phyloP scores from a whole-genome alignment of 73 alveolate genomes.

The Tetrahymena malaccensis region DNA sequence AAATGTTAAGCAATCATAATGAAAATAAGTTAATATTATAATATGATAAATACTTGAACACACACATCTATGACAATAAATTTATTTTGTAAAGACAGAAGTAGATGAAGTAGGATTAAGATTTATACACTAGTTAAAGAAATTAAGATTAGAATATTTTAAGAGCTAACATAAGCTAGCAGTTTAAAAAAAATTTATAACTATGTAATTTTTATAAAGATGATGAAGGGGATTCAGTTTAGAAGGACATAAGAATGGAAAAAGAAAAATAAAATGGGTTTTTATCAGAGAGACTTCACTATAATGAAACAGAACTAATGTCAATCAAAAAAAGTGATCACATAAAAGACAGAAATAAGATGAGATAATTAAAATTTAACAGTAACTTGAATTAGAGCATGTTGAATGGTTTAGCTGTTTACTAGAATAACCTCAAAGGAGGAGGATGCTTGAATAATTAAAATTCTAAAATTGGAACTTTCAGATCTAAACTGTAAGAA shows the following conservation, averaged over 20 bases:
- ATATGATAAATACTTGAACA: not conserved
- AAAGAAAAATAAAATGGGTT: not conserved
- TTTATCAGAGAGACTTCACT: not conserved
- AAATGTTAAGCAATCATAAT: not conserved
- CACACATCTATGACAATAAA: not conserved
- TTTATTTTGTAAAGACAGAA: not conserved
- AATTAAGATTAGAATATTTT: not conserved
- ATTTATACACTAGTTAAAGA: not conserved
- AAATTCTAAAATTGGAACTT: not conserved
- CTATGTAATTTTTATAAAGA: not conserved
- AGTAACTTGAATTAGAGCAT: not conserved
- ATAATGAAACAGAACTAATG: not conserved
- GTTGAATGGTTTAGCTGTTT: not conserved
- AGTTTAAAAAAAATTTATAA: not conserved
- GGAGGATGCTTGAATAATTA: not conserved
- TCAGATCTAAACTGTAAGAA: not conserved
- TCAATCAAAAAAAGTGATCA: not conserved
- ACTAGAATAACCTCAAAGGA: not conserved
- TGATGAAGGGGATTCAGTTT: not conserved
- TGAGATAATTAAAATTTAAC: not conserved
- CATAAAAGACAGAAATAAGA: not conserved
- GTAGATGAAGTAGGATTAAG: not conserved
- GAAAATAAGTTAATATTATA: not conserved
- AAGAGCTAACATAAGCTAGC: not conserved
- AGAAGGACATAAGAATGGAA: not conserved